phyloP scores from a whole-genome alignment of 176 grass and related monocot genomes.

The Thalia dealbata region DNA sequence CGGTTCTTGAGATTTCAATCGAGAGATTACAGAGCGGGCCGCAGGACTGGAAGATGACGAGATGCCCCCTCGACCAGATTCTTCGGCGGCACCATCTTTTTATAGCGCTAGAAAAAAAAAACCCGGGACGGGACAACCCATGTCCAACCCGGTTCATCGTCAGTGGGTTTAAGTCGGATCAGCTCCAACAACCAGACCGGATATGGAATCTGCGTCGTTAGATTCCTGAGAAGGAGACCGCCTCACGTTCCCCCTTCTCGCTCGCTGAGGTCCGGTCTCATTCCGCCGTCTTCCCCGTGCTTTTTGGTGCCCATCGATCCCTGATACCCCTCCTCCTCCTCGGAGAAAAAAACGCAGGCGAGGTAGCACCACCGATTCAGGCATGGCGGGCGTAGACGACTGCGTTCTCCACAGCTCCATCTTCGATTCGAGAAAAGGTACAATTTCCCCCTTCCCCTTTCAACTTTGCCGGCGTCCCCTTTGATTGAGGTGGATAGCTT shows the following conservation, averaged over 20 bases:
- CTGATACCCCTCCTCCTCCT: background rate
- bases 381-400: background rate
- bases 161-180: background rate
- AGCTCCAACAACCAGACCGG: background rate
- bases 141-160: background rate
- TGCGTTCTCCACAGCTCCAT: slow-evolving; percentile 37
- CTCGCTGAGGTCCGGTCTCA: background rate
- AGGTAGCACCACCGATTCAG: background rate
- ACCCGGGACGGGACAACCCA: too few species aligned
- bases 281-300: background rate
- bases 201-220: background rate
- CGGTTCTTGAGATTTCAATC: background rate
- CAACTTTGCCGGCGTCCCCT: background rate
- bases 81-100: too few species aligned
- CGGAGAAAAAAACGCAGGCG: background rate
- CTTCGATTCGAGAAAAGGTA: slow-evolving; percentile 63
- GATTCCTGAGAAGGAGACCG: background rate
- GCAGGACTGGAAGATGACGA: too few species aligned
- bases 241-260: background rate
- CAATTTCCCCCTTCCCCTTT: background rate
- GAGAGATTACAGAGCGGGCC: too few species aligned
- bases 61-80: too few species aligned
- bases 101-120: too few species aligned
- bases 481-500: background rate
- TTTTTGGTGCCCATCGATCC: background rate